Evolutionary conservation across 1,284 basidiomycete genomes (phyloP).

Genomic region (Puccinia brachypodii): DNA sequence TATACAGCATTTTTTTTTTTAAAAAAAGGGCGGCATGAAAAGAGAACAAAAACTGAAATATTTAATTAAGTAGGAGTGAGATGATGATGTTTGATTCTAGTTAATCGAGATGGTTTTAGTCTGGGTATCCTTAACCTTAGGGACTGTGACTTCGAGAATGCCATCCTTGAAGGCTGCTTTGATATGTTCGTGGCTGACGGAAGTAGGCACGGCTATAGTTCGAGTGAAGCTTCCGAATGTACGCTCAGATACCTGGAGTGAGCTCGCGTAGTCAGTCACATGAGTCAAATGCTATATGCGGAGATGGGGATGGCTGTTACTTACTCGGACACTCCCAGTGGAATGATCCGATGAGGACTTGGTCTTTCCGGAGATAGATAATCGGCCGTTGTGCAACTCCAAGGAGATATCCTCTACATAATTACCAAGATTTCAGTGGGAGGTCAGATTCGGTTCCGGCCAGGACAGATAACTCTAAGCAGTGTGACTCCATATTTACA

Average conservation of each 20-base stretch:
- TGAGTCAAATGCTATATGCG: not conserved
- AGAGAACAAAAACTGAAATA: too few relatives aligned
- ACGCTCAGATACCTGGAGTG: slow-evolving; percentile 37
- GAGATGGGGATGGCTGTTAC: not conserved
- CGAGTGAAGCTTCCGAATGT: slow-evolving; percentile 38
- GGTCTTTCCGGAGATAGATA: slow-evolving; percentile 23
- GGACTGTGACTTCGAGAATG: slow-evolving; percentile 24
- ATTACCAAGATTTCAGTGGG: not conserved
- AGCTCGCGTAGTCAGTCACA: not conserved
- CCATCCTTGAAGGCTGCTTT: slow-evolving; percentile 44
- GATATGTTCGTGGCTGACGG: slow-evolving; percentile 28
- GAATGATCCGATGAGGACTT: slow-evolving; percentile 38
- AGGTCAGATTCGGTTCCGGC: not conserved
- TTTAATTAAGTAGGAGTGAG: too few relatives aligned
- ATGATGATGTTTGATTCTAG: too few relatives aligned
- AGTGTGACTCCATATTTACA: too few relatives aligned
- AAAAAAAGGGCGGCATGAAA: too few relatives aligned
- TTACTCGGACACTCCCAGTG: slow-evolving; percentile 38
- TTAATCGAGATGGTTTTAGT: slow-evolving; percentile 14
- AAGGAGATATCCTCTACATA: slow-evolving; percentile 44
- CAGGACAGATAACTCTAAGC: not conserved
- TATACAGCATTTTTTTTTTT: too few relatives aligned
- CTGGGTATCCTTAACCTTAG: slow-evolving; percentile 21
- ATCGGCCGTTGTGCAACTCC: slow-evolving; percentile 37
- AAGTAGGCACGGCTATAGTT: slow-evolving; percentile 30